Percentiles rank a stretch among this genome's conserved stretches.
These are phyloP conservation scores for Bisporella sp. DNA, from an alignment of 2,329 filamentous ascomycete genomes.

Conservation along the genomic window DNA sequence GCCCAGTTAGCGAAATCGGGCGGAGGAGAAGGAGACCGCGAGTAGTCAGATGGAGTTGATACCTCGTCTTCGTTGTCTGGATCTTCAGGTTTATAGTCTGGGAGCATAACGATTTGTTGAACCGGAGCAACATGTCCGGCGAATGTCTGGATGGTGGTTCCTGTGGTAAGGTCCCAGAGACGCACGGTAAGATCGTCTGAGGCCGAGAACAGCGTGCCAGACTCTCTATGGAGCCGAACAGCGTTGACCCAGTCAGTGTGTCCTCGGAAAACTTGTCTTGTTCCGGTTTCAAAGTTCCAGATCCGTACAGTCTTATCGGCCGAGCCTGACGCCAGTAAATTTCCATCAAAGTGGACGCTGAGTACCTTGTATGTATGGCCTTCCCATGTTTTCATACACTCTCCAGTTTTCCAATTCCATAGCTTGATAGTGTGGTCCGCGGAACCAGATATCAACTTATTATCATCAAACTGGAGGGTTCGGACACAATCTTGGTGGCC, in stretches of 20 bases:
- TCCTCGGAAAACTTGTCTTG: slow-evolving; percentile 71
- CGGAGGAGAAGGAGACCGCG: slow-evolving; percentile 4
- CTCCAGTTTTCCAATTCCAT: slow-evolving; percentile 94
- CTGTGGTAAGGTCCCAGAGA: slow-evolving; percentile 87
- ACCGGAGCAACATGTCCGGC: slow-evolving; percentile 92
- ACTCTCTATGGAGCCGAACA: slow-evolving; percentile 77
- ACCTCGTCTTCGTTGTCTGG: slow-evolving; percentile 51
- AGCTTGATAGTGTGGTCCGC: slow-evolving; percentile 83
- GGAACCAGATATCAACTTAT: slow-evolving; percentile 87
- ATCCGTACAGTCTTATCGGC: slow-evolving; percentile 86
- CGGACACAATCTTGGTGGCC: slow-evolving; percentile 82
- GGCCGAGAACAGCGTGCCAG: slow-evolving; percentile 82
- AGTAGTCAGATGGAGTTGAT: neutral
- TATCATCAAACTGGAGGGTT: slow-evolving; percentile 87
- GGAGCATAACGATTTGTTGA: slow-evolving; percentile 81
- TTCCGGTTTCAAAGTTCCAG: slow-evolving; percentile 83
- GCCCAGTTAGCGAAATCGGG: slow-evolving; percentile 45
- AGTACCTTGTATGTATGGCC: slow-evolving; percentile 80
- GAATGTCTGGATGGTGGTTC: slow-evolving; percentile 68
- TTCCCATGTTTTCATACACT: slow-evolving; percentile 73
- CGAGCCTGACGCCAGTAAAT: slow-evolving; percentile 80
- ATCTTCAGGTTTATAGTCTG: slow-evolving; percentile 87
- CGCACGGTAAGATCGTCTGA: slow-evolving; percentile 90
- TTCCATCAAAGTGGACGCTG: slow-evolving; percentile 78
- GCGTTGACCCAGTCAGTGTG: slow-evolving; percentile 95